Base-by-base conservation (phyloP, 495 filamentous ascomycete genomes). In the Tuber melanosporum region DNA sequence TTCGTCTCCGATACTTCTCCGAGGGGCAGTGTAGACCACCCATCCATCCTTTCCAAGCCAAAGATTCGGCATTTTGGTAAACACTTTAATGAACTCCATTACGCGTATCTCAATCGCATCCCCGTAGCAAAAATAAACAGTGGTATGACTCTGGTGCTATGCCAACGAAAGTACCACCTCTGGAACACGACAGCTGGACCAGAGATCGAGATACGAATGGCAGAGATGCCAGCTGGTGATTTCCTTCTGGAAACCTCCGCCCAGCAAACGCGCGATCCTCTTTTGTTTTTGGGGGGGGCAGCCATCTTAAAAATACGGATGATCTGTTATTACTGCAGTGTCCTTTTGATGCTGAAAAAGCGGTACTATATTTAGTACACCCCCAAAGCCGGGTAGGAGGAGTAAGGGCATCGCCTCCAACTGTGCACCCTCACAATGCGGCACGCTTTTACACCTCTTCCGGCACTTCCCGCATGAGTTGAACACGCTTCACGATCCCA, bases 341-440 rank as follows among this genome's bases (percentile, higher is more conserved):
- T 66, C 57, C 57, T 66, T 66, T 66, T 66, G 26, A 9, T 36
- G 57, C 57, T 66, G 57, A 66, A 66, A 66, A 66, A 8, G 57
- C 17, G 57, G 12, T 66, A 66, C 57, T 66, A 66, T 66, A 66
- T 66, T 66, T 66, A 66, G 57, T 17, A 66, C 26, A 66, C 26
- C 14, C 26, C 26, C 12, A 36, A 36, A 17, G 57, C 17, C 26
- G 32, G 57, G 57, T 66, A 62, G 52, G 3, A 32, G 57, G 12
- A 14, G 57, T 36, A 66, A 5, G 7, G 1, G 12, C 32, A 66
- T 62, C 12, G n/a, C 57, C 57, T 15, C 57, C 57, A 12, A 12
- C 26, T n/a, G 32, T 66, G 57, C 57, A 36, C 3, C 52, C n/a
- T 36, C 26, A 17, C 26, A 14, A 36, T 66, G 32, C 26, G 12